Evolutionary conservation across 768 basidiomycete genomes (phyloP).

Genomic region (Mycena vulgaris): DNA sequence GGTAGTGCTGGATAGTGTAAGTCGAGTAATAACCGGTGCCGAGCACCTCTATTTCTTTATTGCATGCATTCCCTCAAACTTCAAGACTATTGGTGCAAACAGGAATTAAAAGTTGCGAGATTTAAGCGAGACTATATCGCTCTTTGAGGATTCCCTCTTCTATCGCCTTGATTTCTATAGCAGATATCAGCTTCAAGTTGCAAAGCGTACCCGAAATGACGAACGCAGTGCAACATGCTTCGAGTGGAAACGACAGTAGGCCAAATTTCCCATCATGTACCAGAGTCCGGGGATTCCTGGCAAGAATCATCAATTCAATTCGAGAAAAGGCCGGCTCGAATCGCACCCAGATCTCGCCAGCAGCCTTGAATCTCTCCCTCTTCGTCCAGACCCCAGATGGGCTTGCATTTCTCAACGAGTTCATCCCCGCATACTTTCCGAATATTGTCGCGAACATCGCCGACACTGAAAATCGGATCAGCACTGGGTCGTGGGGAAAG

Average conservation of each 20-base stretch:
- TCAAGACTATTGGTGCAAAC: no score
- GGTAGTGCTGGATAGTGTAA: conserved; percentile 25
- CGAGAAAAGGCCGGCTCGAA: not conserved
- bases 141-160: conserved; percentile 61
- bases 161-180: conserved; percentile 72
- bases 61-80: no score
- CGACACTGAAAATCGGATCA: conserved; percentile 55
- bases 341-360: conserved; percentile 64
- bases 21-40: no score
- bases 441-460: conserved; percentile 58
- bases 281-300: conserved; percentile 62
- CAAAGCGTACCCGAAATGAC: conserved; percentile 43
- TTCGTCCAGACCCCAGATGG: conserved; percentile 76
- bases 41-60: no score
- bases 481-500: not conserved
- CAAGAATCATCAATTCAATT: not conserved
- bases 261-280: conserved; percentile 77
- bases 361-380: conserved; percentile 74
- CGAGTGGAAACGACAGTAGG: conserved; percentile 55
- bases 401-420: conserved; percentile 60
- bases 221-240: conserved; percentile 71
- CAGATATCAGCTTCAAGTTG: conserved; percentile 35
- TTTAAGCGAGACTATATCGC: conserved; percentile 35
- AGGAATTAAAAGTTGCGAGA: no score
- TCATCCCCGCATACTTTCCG: conserved; percentile 63